Conservation (phyloP, 2,329 filamentous ascomycete species). For the Ceratocystis eucalypticola region DNA sequence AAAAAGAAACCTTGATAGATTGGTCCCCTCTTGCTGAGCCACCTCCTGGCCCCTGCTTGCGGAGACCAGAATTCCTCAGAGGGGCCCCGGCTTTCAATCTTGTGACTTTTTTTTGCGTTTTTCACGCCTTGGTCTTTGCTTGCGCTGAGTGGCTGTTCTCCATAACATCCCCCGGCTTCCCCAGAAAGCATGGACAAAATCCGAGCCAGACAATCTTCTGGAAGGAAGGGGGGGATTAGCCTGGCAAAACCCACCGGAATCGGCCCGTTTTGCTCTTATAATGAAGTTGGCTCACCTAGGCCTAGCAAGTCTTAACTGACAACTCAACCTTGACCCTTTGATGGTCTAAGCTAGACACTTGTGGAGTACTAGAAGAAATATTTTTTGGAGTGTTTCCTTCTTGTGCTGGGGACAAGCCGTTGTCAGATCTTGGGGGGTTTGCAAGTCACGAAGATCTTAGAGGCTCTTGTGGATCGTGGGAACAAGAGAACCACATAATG, state of each 20-base stretch:
- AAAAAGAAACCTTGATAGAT: neutral
- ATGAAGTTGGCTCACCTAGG: neutral
- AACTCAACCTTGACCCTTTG: neutral
- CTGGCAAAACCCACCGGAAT: neutral
- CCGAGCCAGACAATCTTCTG: neutral
- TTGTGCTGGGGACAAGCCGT: neutral
- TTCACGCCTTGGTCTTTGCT: neutral
- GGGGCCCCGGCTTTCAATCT: neutral
- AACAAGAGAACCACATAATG: no score
- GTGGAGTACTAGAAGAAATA: neutral
- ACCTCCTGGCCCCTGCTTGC: neutral
- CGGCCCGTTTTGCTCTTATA: neutral
- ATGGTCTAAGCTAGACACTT: neutral
- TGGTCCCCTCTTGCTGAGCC: neutral
- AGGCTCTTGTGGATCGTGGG: no score
- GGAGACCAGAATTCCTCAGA: neutral
- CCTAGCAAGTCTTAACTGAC: neutral
- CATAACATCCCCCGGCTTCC: neutral
- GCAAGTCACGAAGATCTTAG: no score
- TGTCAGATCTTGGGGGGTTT: neutral
- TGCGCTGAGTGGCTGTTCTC: neutral
- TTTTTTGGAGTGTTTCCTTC: neutral
- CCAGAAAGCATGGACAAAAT: neutral
- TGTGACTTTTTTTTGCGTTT: neutral
- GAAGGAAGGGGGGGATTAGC: neutral